Evolutionary conservation across 116 monocot species (phyloP).

Genomic region (Dioscorea cayenensis): DNA sequence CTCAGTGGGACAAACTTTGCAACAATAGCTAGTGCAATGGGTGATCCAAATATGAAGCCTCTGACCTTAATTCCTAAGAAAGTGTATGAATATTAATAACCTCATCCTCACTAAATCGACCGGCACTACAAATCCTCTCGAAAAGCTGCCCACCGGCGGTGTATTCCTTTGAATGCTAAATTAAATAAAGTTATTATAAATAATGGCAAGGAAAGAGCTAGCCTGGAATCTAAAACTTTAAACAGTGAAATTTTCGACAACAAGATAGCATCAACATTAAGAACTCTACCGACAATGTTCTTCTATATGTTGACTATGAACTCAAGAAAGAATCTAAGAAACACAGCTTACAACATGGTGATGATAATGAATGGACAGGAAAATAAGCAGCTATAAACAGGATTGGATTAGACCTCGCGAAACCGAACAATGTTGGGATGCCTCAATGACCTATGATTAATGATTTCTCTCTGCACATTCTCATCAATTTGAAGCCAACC

Average conservation of each 20-base stretch:
- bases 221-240: too few species aligned
- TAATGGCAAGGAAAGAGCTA: too few species aligned
- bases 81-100: constrained; percentile 12
- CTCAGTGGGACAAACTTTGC: constrained; percentile 56
- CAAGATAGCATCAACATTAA: too few species aligned
- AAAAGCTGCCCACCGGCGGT: constrained; percentile 87
- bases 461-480: constrained; percentile 68
- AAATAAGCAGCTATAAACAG: neutral
- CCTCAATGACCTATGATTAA: constrained; percentile 54
- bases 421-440: constrained; percentile 68
- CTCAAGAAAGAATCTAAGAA: too few species aligned
- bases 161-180: constrained; percentile 29
- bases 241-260: too few species aligned
- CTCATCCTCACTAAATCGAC: constrained; percentile 90
- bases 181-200: too few species aligned
- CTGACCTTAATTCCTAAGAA: constrained; percentile 36
- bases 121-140: constrained; percentile 62
- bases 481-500: constrained; percentile 54
- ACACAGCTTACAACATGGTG: neutral
- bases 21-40: constrained; percentile 55
- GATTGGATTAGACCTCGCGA: constrained; percentile 38
- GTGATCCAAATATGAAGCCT: constrained; percentile 57
- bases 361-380: neutral
- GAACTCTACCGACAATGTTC: too few species aligned
- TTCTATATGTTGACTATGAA: too few species aligned